A percentile compares a stretch with the other conserved stretches of the same genome.
These are phyloP conservation scores for Phaeosphaeriaceae sp. DNA, from an alignment of 2,329 filamentous ascomycete species.

Conservation along the genomic window DNA sequence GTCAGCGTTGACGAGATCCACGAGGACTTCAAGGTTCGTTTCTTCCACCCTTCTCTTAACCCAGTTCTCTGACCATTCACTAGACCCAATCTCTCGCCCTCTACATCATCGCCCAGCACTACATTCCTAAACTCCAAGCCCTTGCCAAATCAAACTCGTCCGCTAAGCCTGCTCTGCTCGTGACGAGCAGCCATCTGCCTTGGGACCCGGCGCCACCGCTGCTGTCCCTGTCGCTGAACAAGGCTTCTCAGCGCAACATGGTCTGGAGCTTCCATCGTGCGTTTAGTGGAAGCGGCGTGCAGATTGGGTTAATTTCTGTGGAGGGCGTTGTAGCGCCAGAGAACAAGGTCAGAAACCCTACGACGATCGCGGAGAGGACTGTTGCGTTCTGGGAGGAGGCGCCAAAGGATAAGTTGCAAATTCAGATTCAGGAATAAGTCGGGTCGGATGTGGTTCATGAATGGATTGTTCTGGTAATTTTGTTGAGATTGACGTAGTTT, in stretches of 20 bases:
- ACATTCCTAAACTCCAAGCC: slow-evolving; percentile 51
- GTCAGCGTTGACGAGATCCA: slow-evolving; percentile 55
- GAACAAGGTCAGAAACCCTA: slow-evolving; percentile 53
- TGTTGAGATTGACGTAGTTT: too few species aligned
- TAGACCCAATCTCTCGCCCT: slow-evolving; percentile 58
- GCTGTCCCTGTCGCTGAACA: slow-evolving; percentile 59
- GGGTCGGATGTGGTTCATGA: slow-evolving; percentile 26
- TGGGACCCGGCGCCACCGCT: slow-evolving; percentile 56
- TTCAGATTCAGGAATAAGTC: background rate
- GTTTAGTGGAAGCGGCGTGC: slow-evolving; percentile 53
- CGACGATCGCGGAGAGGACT: slow-evolving; percentile 54
- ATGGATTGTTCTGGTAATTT: too few species aligned
- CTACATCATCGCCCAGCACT: slow-evolving; percentile 57
- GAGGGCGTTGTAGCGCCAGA: slow-evolving; percentile 53
- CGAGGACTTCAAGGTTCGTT: slow-evolving; percentile 57
- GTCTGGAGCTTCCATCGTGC: slow-evolving; percentile 53
- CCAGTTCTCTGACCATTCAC: background rate
- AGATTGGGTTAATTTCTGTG: slow-evolving; percentile 57
- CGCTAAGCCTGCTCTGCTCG: slow-evolving; percentile 56
- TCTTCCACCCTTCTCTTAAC: background rate
- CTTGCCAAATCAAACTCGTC: slow-evolving; percentile 24
- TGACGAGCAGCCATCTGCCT: slow-evolving; percentile 58
- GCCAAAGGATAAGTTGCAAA: background rate
- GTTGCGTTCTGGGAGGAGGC: slow-evolving; percentile 54
- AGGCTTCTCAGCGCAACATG: slow-evolving; percentile 61